Percentiles rank a stretch among this genome's conserved stretches.
Evolutionary conservation across 495 filamentous ascomycete species (phyloP).

Genomic region (Neurospora terricola): DNA sequence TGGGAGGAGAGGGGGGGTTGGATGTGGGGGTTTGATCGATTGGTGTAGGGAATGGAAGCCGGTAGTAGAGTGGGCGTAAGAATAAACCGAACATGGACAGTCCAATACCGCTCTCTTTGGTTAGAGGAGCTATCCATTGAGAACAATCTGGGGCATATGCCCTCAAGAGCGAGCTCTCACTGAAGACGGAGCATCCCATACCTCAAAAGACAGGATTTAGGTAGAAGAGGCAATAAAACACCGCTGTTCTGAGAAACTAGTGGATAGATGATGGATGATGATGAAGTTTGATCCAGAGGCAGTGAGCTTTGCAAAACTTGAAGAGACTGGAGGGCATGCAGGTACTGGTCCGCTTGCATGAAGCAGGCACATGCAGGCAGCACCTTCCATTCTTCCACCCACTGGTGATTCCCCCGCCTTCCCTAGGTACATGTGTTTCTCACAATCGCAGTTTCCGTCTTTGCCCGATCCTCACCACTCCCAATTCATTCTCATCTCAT

Average conservation of each 20-base stretch:
- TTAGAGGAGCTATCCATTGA: neutral
- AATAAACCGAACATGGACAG: constrained; percentile 14
- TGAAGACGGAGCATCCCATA: neutral
- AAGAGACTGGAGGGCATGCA: neutral
- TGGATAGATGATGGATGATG: neutral
- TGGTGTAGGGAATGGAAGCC: no score
- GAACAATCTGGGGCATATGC: neutral
- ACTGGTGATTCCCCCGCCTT: neutral
- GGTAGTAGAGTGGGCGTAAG: constrained; percentile 16
- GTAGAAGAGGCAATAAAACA: neutral
- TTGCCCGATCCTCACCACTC: no score
- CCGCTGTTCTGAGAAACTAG: neutral
- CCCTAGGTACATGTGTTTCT: no score
- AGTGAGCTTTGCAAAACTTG: neutral
- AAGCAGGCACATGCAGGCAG: neutral
- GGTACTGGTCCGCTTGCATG: neutral
- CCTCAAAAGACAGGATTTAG: neutral
- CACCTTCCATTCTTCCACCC: neutral
- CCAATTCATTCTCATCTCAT: no score
- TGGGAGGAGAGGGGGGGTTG: constrained; percentile 52
- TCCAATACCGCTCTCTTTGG: neutral
- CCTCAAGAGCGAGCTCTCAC: neutral
- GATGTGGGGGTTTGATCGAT: no score
- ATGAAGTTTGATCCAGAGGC: neutral
- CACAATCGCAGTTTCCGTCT: no score